Evolutionary conservation across 108 stramenopile species (phyloP).

Genomic region (Conticribra guillardii): DNA sequence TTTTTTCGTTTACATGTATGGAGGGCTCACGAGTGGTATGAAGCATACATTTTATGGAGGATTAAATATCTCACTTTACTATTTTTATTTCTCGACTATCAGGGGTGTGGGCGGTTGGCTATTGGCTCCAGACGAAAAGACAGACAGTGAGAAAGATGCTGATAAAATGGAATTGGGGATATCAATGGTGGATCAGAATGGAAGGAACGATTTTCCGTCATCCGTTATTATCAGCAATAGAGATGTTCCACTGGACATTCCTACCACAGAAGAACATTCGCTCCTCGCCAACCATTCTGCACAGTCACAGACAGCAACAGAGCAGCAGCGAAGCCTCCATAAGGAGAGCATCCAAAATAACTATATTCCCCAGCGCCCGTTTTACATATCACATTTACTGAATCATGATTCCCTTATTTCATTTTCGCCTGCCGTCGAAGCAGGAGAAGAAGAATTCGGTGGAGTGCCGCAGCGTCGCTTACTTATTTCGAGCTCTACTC

Average conservation of each 20-base stretch:
- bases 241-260: too few species aligned
- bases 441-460: slow-evolving; percentile 47
- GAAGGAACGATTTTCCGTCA: too few species aligned
- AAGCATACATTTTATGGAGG: too few species aligned
- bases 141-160: background rate
- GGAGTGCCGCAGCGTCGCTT: slow-evolving; percentile 19
- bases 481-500: background rate
- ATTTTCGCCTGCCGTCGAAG: slow-evolving; percentile 22
- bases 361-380: background rate
- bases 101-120: slow-evolving; percentile 86
- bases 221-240: too few species aligned
- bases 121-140: slow-evolving; percentile 54
- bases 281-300: too few species aligned
- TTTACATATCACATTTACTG: slow-evolving; percentile 29
- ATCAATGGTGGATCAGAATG: too few species aligned
- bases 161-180: too few species aligned
- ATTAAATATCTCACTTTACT: too few species aligned
- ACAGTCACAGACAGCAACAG: background rate
- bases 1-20: too few species aligned
- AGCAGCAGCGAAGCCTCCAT: background rate
- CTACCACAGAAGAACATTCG: too few species aligned
- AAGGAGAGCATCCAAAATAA: background rate
- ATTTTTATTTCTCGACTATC: too few species aligned
- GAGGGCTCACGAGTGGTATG: too few species aligned
- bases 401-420: slow-evolving; percentile 14